Evolutionary conservation across 257 asterid genomes (phyloP), one percentile per base, ranked within the genome.

Genomic region (Nicotiana tabacum): DNA sequence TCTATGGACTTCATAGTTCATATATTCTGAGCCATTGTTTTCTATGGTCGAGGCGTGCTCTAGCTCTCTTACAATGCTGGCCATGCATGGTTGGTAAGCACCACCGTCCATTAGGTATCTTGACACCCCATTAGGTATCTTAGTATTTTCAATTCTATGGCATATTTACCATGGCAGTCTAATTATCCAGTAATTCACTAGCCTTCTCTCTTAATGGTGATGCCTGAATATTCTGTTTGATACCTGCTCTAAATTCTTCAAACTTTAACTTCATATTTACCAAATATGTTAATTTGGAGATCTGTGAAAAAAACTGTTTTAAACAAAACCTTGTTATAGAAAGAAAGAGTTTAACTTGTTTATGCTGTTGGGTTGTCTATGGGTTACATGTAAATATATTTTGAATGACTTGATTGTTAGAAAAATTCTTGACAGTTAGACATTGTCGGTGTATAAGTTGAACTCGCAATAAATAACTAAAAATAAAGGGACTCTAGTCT

Each of bases 51-150:
- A 83, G 55, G 95, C 95, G 64, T 92, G 97, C 88, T 94, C 97
- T 68, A 94, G 95, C 89, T 91, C 97, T 24, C 97, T 90, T 80
- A 93, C 93, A 85, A 93, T 89, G 88, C 92, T 94, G 2, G 87
- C 87, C 97, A 92, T 94, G 88, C 91, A 91, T 11, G 98, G 93
- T 6, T 96, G 90, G 69, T 93, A 89, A 27, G 91, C 93, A 8
- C 87, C 39, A 86, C 84, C 67, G 87, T 89, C 92, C 90, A 86
- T n/a, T n/a, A n/a, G n/a, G n/a, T n/a, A n/a, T n/a, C 74, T 24
- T 67, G 74, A 46, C 74, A 65, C 69, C 43, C 6, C 18, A 13
- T 65, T 29, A 66, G 72, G 72, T 3, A 66, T 66, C 32, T 15
- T 30, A 66, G 33, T 30, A 29, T 65, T 12, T 65, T 65, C 43